A percentile compares a stretch with the other conserved stretches of the same genome.
Evolutionary conservation across 176 grass and related monocot species (phyloP).

Genomic region (Coix lacrymajobi): DNA sequence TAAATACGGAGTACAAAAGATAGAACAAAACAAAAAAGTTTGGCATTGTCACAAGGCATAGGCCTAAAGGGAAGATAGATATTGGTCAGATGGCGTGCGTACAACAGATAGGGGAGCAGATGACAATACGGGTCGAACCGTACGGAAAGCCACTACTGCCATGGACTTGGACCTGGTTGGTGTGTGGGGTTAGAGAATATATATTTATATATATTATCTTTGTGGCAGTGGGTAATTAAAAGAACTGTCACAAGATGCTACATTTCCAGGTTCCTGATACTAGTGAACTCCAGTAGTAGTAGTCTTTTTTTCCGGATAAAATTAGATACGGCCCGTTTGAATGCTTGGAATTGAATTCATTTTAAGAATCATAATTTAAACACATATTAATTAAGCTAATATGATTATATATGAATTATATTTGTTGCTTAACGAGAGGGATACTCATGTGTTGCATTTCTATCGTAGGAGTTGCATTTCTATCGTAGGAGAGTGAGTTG

Average conservation of each 20-base stretch:
- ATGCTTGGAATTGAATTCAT: too few species aligned
- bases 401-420: too few species aligned
- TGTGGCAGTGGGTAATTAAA: not conserved
- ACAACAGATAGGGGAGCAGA: not conserved
- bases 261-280: constrained; percentile 7
- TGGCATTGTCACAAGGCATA: not conserved
- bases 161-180: constrained; percentile 43
- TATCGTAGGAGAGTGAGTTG: too few species aligned
- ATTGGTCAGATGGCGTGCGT: not conserved
- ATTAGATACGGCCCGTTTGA: too few species aligned
- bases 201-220: not conserved
- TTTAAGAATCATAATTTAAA: too few species aligned
- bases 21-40: too few species aligned
- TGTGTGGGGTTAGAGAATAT: not conserved
- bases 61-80: not conserved
- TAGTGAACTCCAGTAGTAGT: not conserved
- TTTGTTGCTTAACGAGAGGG: too few species aligned
- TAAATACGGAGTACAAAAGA: too few species aligned
- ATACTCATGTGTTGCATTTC: too few species aligned
- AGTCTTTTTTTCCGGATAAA: not conserved
- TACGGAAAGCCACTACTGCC: constrained; percentile 26
- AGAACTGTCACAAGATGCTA: not conserved
- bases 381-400: too few species aligned
- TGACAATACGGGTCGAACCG: constrained; percentile 13
- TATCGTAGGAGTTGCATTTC: too few species aligned